Base-by-base conservation (phyloP, 495 filamentous ascomycete genomes). In the Xylaria telfairii region DNA sequence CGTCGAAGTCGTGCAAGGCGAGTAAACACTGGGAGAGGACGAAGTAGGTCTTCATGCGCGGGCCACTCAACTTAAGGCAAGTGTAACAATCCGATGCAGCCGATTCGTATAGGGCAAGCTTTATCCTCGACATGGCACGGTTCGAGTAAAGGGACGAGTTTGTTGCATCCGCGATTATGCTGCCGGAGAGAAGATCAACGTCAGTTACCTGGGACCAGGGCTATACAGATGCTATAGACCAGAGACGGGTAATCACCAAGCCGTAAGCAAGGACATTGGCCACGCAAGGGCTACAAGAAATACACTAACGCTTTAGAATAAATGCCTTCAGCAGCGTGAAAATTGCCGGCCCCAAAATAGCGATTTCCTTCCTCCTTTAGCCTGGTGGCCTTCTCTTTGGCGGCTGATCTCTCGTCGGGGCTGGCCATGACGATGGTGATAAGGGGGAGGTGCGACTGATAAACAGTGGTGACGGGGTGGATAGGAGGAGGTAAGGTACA, bases 11-110 rank as follows among this genome's bases (percentile, higher is more conserved):
- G 68, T 89, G 81, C 3, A 98, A 85, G 1, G 86, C 87, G 26
- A 97, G 86, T 71, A 96, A 90, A 5, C 94, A 93, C 78, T 96
- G 91, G 4, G 94, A 91, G 12, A 97, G 89, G 81, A 94, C 91
- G 75, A 90, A 95, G 81, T 88, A 88, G 15, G 92, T 94, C 82
- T 99, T 99, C 76, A 97, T 83, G 73, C 88, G 90, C 53, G 87
- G 81, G 46, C 85, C 78, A 65, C 86, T 81, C 8, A 97, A 84
- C 5, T 89, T 83, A 68, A 99, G 90, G 62, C 92, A 90, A 49
- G 85, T 82, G 28, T 90, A 78, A 73, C 94, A 95, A 81, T 98
- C 96, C 46, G 88, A 84, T 72, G 97, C 90, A 37, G 91, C 93
- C n/a, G 79, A 86, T n/a, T 92, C 85, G 86, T 89, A 94, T 74